Evolutionary conservation across 2,329 filamentous ascomycete species (phyloP).

Genomic region (Colletotrichum liriopes): DNA sequence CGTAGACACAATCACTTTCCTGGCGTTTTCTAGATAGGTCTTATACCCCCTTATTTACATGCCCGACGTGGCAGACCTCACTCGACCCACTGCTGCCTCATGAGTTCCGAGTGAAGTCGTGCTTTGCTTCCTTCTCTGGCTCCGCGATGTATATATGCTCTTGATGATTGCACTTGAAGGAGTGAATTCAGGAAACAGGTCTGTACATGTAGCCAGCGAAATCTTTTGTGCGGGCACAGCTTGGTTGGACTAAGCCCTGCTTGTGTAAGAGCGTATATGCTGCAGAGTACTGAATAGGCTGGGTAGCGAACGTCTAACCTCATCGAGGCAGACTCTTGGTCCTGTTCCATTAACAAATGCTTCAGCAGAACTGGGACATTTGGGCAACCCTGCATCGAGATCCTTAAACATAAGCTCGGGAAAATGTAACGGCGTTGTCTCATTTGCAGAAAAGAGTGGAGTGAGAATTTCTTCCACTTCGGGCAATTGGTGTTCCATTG

Average conservation of each 20-base stretch:
- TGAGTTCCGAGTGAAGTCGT: not conserved
- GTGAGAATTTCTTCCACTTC: not conserved
- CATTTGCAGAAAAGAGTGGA: too few relatives aligned
- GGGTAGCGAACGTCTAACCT: too few relatives aligned
- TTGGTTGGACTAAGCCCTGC: not conserved
- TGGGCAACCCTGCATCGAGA: not conserved
- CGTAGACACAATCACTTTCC: not conserved
- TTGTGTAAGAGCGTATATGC: not conserved
- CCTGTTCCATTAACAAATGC: not conserved
- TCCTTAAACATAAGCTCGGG: too few relatives aligned
- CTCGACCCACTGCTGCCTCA: not conserved
- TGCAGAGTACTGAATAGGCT: not conserved
- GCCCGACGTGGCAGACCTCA: slow-evolving; percentile 4
- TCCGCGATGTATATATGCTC: not conserved
- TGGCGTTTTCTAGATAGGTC: slow-evolving; percentile 38
- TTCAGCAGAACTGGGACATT: not conserved
- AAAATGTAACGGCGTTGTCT: too few relatives aligned
- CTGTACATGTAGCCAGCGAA: not conserved
- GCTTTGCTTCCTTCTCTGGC: not conserved
- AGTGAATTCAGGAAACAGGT: too few relatives aligned
- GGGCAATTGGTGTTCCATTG: not conserved
- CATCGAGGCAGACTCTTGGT: too few relatives aligned
- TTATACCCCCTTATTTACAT: slow-evolving; percentile 36
- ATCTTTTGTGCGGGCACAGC: not conserved
- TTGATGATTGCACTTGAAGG: too few relatives aligned